phyloP scores from a whole-genome alignment of 106 monocot species.

The Iris macrosiphon region DNA sequence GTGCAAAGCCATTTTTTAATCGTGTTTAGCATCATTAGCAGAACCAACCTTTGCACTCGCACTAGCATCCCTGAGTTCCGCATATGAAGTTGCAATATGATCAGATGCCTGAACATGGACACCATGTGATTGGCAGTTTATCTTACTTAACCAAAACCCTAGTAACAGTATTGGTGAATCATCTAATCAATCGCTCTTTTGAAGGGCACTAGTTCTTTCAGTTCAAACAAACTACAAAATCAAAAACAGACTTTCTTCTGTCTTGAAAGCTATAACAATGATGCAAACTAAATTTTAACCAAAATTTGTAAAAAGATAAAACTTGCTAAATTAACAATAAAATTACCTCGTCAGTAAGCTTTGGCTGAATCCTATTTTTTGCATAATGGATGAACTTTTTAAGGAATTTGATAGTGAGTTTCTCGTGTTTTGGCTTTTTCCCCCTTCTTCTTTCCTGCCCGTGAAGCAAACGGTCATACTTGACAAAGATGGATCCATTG shows the following conservation, averaged over 20 bases:
- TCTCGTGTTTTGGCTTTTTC: constrained; percentile 62
- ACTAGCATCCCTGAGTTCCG: constrained; percentile 79
- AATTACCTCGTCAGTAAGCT: constrained; percentile 94
- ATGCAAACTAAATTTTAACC: no score
- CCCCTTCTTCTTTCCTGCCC: constrained; percentile 79
- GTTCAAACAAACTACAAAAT: no score
- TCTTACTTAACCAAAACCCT: no score
- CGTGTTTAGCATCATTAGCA: background rate
- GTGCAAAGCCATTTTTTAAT: background rate
- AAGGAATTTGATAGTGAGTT: constrained; percentile 82
- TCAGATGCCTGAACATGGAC: constrained; percentile 75
- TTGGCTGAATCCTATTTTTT: constrained; percentile 87
- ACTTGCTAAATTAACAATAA: no score
- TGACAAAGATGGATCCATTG: constrained; percentile 77
- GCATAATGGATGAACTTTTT: constrained; percentile 99
- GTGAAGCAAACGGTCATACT: constrained; percentile 91
- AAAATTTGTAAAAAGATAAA: no score
- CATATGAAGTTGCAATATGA: constrained; percentile 85
- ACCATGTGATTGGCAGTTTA: no score
- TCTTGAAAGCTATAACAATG: no score
- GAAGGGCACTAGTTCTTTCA: no score
- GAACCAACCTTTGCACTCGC: constrained; percentile 57
- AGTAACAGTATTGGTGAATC: no score
- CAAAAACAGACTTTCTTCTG: no score
- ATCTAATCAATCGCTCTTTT: no score